Base-by-base conservation (phyloP, 345 rosid genomes). In the Bruguiera parviflora region DNA sequence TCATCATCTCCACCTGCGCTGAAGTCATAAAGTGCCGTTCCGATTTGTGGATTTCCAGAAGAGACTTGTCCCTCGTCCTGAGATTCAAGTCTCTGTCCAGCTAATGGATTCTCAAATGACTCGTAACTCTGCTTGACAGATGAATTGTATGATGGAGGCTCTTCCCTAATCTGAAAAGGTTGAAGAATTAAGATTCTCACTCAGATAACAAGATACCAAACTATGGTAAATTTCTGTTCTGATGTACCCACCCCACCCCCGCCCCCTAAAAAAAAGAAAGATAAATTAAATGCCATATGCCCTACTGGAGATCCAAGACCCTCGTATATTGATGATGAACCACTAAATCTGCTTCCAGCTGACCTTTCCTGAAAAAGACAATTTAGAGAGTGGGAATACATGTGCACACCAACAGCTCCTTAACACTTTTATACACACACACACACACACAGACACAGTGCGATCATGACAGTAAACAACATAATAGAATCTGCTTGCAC, bases 1-100 rank as follows among this genome's bases (percentile, higher is more conserved):
- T 95, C 99, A 72, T 95, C 99, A 75, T 95, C 99, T 84, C 99
- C 99, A 65, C 99, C 99, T 15, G 98, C 98, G 27, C 87, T 90
- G 80, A 95, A 95, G 82, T 95, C 99, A 83, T 95, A 95, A 43
- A 95, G 80, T 66, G 99, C 99, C 18, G 82, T 79, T 65, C 98
- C 99, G 69, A 35, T 61, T 81, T 91, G 96, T 57, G 84, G 74
- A 78, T 83, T 81, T 64, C 84, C 83, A 63, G 96, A 84, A 75
- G 93, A 81, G 72, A 66, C 65, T 39, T 75, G 87, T 60, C 83
- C 92, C 10, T 78, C 88, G 67, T 90, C 93, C 57, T 77, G 84
- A 57, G 89, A 87, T 73, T 80, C 93, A 75, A 85, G 87, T 80
- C 93, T 85, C 52, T 75, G 84, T 53, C 80, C 90, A 70, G 87